Conservation (phyloP, 441 rosid genomes). For the Populus hybrid region DNA sequence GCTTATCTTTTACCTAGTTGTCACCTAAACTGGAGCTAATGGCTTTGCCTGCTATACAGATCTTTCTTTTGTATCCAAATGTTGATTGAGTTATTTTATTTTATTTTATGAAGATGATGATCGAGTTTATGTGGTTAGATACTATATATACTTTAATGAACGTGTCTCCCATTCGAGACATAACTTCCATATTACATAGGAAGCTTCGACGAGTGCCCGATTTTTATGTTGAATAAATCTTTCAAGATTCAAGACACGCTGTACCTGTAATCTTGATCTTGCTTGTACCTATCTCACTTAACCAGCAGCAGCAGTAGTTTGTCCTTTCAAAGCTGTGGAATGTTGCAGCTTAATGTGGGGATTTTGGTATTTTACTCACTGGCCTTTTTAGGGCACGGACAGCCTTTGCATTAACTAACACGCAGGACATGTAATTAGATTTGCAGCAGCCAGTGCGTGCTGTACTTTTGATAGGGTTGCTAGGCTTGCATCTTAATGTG, state of each 20-base stretch:
- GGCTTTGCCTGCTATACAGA: too few species aligned
- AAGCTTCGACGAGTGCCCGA: not conserved
- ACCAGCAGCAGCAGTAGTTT: too few species aligned
- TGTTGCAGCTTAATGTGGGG: not conserved
- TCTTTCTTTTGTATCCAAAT: too few species aligned
- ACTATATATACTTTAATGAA: too few species aligned
- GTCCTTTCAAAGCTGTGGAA: not conserved
- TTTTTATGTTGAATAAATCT: not conserved
- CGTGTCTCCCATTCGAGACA: too few species aligned
- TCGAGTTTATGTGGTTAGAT: too few species aligned
- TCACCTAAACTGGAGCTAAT: too few species aligned
- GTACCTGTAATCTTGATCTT: not conserved
- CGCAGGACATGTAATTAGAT: not conserved
- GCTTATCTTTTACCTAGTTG: too few species aligned
- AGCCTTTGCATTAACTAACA: not conserved
- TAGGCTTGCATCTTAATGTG: not conserved
- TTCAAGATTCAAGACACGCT: not conserved
- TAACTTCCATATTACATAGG: too few species aligned
- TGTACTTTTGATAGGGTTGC: not conserved
- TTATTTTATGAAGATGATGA: too few species aligned
- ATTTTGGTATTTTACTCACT: not conserved
- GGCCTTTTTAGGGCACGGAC: not conserved
- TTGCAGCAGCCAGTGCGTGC: not conserved
- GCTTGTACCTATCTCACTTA: not conserved
- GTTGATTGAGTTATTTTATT: too few species aligned